A percentile compares a stretch with the other conserved stretches of the same genome.
These are phyloP conservation scores for Paspalum vaginatum DNA, from an alignment of 176 grass and related monocot species.

Conservation along the genomic window DNA sequence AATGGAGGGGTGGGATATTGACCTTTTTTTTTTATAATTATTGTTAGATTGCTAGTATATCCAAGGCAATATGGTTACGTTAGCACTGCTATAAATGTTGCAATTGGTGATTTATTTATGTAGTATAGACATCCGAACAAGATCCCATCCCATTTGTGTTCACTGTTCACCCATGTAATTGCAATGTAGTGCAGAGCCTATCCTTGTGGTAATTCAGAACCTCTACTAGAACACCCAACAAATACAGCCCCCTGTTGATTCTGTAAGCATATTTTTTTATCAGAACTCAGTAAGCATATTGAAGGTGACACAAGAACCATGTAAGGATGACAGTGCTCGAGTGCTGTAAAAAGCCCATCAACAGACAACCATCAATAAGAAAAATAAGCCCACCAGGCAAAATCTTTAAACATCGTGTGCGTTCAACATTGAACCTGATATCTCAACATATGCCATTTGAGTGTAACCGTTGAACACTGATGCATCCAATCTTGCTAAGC, in stretches of 20 bases:
- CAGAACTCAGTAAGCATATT: neutral
- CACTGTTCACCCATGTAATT: neutral
- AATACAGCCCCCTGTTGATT: neutral
- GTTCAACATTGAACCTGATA: slow-evolving; percentile 48
- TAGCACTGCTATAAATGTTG: neutral
- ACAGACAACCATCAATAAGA: slow-evolving; percentile 19
- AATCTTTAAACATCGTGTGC: slow-evolving; percentile 26
- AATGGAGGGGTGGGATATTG: too few relatives aligned
- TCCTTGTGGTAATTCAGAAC: neutral
- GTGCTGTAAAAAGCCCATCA: slow-evolving; percentile 1
- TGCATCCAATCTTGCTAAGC: slow-evolving; percentile 61
- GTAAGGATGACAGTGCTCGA: neutral
- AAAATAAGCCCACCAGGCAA: slow-evolving; percentile 25
- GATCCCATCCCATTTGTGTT: neutral
- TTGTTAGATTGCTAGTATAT: neutral
- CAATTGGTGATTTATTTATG: neutral
- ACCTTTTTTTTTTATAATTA: neutral
- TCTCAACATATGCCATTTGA: slow-evolving; percentile 86
- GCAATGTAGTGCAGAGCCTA: neutral
- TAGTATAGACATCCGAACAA: neutral
- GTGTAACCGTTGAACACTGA: slow-evolving; percentile 93
- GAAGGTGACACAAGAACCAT: neutral
- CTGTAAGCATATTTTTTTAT: neutral
- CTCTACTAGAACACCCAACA: too few relatives aligned
- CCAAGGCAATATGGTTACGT: neutral